phyloP scores from a whole-genome alignment of 1,284 basidiomycete genomes.

The Pulchroboletus neoregius region DNA sequence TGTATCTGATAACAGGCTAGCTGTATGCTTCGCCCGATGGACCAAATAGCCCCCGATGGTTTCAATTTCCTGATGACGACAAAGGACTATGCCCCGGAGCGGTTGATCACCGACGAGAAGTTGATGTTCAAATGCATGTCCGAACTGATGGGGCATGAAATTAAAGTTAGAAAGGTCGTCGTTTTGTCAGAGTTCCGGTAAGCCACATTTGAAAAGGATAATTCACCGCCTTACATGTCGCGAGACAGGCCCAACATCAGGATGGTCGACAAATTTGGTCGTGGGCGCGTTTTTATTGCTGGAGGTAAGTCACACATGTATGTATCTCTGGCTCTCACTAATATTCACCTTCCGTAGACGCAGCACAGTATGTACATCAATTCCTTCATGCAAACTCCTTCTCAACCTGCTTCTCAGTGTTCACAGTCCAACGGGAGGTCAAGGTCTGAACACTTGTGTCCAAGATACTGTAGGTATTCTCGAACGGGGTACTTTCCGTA shows the following conservation, averaged over 20 bases:
- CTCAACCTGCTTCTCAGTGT: background rate
- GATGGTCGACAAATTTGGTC: constrained; percentile 31
- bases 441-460: constrained; percentile 40
- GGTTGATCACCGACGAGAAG: constrained; percentile 23
- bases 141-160: constrained; percentile 9
- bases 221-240: background rate
- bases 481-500: background rate
- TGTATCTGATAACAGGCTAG: background rate
- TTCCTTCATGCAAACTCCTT: background rate
- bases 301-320: constrained; percentile 23
- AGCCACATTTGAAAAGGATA: background rate
- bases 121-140: constrained; percentile 19
- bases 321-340: background rate
- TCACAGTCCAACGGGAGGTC: constrained; percentile 25
- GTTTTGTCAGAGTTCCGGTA: constrained; percentile 27
- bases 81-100: constrained; percentile 26
- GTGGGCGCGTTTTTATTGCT: constrained; percentile 32
- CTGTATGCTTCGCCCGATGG: constrained; percentile 14
- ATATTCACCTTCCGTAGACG: background rate
- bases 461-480: constrained; percentile 37
- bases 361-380: background rate
- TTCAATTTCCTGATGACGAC: constrained; percentile 35
- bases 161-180: constrained; percentile 18
- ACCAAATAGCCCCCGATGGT: constrained; percentile 27
- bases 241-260: constrained; percentile 30